Base-by-base conservation (phyloP, 805 yeast genomes). In the Peterozyma xylosa region DNA sequence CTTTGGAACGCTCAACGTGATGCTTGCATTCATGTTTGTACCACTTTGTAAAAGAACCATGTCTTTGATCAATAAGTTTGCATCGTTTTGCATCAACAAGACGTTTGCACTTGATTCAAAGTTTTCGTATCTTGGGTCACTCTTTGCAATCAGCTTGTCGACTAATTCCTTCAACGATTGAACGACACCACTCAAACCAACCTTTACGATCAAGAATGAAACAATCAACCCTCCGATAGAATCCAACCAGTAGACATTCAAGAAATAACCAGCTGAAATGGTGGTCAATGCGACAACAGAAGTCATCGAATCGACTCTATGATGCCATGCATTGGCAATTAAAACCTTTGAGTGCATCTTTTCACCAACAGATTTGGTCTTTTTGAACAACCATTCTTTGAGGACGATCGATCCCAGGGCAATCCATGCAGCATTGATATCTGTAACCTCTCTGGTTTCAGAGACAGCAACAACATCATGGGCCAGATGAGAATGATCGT, bases 311-410 rank as follows among this genome's bases (percentile, higher is more conserved):
- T 93, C 99, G 10, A 91, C 93, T 50, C 99, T 74, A 59, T 93
- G 99, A 61, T 93, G 99, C 98, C 99, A 93, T 3, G 99, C 99
- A 58, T 93, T 93, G 3, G 99, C 99, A 41, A 87, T 80, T 39
- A 93, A 71, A 3, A 93, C 98, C 49, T 88, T 87, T 0, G 96
- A 88, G 57, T 86, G 85, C 29, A 87, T 75, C 48, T 74, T 68
- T 40, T 71, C 69, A 1, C 97, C 99, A 17, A 93, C 79, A 48
- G 79, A 78, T 63, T 82, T 74, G 0, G 99, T 93, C 11, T 87
- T 85, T 46, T 78, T 78, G 64, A 78, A 93, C 36, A 93, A 77
- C 76, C 95, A 78, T 62, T 93, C 99, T 58, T 93, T 93, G 35
- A 89, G 75, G 3, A 73, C 76, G 47, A 93, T 87, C 1, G 96